These are phyloP conservation scores for Tylopilus sp. DNA, from an alignment of 768 basidiomycete species.

Conservation along the genomic window DNA sequence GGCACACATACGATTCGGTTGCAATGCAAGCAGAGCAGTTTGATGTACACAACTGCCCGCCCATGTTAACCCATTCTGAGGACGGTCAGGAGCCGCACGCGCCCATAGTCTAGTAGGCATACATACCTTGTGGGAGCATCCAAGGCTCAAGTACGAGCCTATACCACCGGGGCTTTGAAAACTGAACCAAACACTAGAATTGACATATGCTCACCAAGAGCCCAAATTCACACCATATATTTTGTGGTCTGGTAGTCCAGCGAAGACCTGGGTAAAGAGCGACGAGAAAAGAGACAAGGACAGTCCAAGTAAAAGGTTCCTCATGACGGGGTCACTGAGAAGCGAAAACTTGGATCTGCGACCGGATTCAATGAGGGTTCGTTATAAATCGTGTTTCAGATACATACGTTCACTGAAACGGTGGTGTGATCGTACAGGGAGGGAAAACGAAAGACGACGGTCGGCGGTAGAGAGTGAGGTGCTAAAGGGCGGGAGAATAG, in stretches of 20 bases:
- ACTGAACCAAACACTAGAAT: background rate
- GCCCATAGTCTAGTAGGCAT: background rate
- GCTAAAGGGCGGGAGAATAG: background rate
- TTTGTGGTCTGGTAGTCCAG: constrained; percentile 34
- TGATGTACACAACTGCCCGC: constrained; percentile 56
- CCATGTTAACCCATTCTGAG: constrained; percentile 71
- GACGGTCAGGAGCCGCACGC: background rate
- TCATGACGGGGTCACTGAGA: constrained; percentile 16
- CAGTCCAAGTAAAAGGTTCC: constrained; percentile 7
- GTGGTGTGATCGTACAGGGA: background rate
- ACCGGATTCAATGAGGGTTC: background rate
- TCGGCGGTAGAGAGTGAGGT: background rate
- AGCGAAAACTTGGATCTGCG: background rate
- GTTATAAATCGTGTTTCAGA: constrained; percentile 10
- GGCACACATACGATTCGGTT: constrained; percentile 54
- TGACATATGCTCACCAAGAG: constrained; percentile 45
- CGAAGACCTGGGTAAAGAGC: constrained; percentile 18
- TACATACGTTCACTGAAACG: background rate
- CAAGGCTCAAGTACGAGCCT: constrained; percentile 80
- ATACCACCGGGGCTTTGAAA: constrained; percentile 4
- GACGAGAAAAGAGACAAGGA: constrained; percentile 14
- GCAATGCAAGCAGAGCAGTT: constrained; percentile 63
- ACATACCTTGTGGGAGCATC: constrained; percentile 70
- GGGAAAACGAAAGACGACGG: background rate
- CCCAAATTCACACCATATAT: constrained; percentile 74